Evolutionary conservation across 2,329 filamentous ascomycete genomes (phyloP), one percentile per base, ranked within the genome.

Genomic region (Colletotrichum sp.): DNA sequence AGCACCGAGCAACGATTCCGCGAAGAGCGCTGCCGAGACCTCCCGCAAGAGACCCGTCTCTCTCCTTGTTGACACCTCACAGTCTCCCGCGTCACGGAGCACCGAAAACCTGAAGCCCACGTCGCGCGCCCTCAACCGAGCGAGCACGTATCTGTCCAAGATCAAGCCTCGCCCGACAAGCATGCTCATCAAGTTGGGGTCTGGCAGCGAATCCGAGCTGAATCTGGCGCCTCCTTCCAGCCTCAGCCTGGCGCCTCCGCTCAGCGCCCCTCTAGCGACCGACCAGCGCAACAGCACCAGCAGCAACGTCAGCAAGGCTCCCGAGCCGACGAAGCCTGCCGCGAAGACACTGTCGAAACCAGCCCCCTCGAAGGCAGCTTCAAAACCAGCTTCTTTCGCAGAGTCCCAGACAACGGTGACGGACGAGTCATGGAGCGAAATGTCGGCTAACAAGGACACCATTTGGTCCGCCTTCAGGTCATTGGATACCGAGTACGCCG

Each of bases 391-490:
- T 10, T 86, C 83, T 60, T 82, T 81, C 39, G 78, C 82, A 71
- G 86, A 87, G 66, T 84, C 82, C 76, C 86, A 83, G 59, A 81
- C 82, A 10, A 83, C 82, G 9, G 79, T 79, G 16, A 87, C 87
- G 8, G 86, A 88, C 77, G 88, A 89, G 57, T 89, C 87, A n/a
- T 86, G 83, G 63, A 82, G 84, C 77, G 87, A 88, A 63, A 87
- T 87, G 85, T 81, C 86, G 16, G 81, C 83, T 71, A 80, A 83
- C 77, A 87, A 88, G 72, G 91, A 92, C 80, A 86, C 90, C 10
- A 84, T 92, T 26, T 91, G 89, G 89, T 87, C 87, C 7, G 85
- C 85, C 5, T 92, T 92, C 82, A 90, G 89, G 78, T 86, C 86
- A 15, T 84, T 92, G 26, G 90, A 92, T 62, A 81, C 86, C n/a